A percentile compares a stretch with the other conserved stretches of the same genome.
Conservation (phyloP, 2,329 filamentous ascomycete species). For the Fusarium secorum region DNA sequence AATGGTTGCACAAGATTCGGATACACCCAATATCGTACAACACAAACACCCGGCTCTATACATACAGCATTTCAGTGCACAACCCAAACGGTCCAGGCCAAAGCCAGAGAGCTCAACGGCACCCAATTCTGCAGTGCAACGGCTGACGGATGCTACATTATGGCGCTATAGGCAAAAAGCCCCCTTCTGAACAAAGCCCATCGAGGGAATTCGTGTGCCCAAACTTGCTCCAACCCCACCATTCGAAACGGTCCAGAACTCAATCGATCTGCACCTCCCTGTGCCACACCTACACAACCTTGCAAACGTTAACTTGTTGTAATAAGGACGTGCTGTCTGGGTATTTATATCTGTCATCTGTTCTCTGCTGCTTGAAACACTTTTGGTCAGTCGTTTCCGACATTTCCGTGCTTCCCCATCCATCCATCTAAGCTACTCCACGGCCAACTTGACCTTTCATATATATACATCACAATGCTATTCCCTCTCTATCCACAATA, state of each 20-base stretch:
- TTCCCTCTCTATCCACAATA: not conserved
- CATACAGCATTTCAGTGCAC: constrained; percentile 6
- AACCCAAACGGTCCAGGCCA: constrained; percentile 16
- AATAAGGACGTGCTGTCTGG: not conserved
- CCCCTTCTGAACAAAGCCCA: constrained; percentile 23
- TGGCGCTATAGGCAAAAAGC: not conserved
- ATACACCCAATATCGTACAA: not conserved
- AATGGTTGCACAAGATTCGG: not conserved
- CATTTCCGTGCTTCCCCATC: not conserved
- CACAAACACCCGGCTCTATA: constrained; percentile 6
- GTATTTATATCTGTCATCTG: constrained; percentile 31
- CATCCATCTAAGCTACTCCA: not conserved
- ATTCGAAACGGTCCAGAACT: constrained; percentile 42
- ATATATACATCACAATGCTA: not conserved
- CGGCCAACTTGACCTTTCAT: not conserved
- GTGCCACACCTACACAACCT: constrained; percentile 39
- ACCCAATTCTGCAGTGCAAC: constrained; percentile 17
- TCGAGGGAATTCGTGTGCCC: constrained; percentile 20
- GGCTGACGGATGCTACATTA: constrained; percentile 3
- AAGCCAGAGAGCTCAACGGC: not conserved
- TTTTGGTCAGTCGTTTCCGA: not conserved
- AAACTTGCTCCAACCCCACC: constrained; percentile 36
- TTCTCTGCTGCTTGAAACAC: constrained; percentile 7
- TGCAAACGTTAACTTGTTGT: constrained; percentile 11
- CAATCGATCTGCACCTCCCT: constrained; percentile 42